phyloP scores from a whole-genome alignment of 345 rosid species.

The Lumnitzera racemosa region DNA sequence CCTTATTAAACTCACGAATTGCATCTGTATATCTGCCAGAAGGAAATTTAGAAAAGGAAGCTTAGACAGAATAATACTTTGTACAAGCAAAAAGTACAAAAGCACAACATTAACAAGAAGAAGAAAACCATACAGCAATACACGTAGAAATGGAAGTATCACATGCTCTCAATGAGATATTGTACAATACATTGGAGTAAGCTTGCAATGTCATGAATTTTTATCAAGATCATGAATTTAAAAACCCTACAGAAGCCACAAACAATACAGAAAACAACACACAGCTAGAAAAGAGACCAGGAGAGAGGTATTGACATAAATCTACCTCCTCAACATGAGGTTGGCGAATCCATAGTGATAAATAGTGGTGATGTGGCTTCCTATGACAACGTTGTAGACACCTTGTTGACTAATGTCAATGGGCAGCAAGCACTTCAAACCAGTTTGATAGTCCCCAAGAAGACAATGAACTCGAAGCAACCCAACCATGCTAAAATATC shows the following conservation, averaged over 20 bases:
- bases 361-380: slow-evolving; percentile 87
- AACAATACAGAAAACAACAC: no score
- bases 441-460: slow-evolving; percentile 92
- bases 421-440: slow-evolving; percentile 83
- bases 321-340: slow-evolving; percentile 93
- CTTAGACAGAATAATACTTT: not conserved
- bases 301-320: not conserved
- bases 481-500: slow-evolving; percentile 97
- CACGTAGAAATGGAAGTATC: no score
- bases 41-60: not conserved
- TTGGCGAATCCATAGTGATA: slow-evolving; percentile 98
- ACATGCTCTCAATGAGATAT: no score
- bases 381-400: slow-evolving; percentile 83
- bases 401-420: slow-evolving; percentile 95
- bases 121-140: no score
- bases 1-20: slow-evolving; percentile 89
- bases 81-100: not conserved
- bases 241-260: no score
- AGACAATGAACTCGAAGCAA: slow-evolving; percentile 94
- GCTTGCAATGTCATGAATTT: no score
- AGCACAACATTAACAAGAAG: not conserved
- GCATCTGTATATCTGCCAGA: slow-evolving; percentile 78
- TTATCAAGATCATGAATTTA: no score
- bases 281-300: no score
- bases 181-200: no score